These are phyloP conservation scores for Pseudonitzschia delicatissima DNA, from an alignment of 108 stramenopile species.

Conservation along the genomic window DNA sequence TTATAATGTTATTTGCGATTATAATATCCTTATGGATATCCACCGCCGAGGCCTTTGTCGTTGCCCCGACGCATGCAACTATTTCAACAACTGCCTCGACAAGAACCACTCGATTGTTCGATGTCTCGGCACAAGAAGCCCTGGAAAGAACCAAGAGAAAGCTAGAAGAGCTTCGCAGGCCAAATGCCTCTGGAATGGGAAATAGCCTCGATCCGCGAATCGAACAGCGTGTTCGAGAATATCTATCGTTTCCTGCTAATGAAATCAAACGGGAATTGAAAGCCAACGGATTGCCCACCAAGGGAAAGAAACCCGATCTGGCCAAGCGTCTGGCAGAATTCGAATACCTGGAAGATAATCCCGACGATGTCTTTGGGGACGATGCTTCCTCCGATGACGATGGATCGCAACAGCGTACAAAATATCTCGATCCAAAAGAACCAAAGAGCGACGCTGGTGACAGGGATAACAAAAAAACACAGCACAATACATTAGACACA, in stretches of 20 bases:
- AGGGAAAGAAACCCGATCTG: slow-evolving; percentile 80
- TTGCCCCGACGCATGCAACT: no score
- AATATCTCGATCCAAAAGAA: background rate
- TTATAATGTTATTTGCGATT: no score
- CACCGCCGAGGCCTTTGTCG: no score
- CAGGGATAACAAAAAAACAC: background rate
- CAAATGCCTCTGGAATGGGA: background rate
- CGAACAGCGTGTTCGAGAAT: slow-evolving; percentile 4
- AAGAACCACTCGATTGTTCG: background rate
- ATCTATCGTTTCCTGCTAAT: slow-evolving; percentile 47
- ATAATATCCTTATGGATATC: no score
- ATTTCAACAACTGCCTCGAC: background rate
- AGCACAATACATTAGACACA: background rate
- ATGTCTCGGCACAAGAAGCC: slow-evolving; percentile 23
- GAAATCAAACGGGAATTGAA: slow-evolving; percentile 66
- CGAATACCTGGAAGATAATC: slow-evolving; percentile 25
- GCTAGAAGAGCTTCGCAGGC: slow-evolving; percentile 5
- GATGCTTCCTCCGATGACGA: slow-evolving; percentile 12
- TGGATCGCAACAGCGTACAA: background rate
- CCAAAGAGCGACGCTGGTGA: background rate
- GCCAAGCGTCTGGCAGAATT: slow-evolving; percentile 65
- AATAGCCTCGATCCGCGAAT: slow-evolving; percentile 2
- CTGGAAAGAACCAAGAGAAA: slow-evolving; percentile 39
- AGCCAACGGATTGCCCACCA: slow-evolving; percentile 38
- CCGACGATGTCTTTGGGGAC: slow-evolving; percentile 4